A percentile compares a stretch with the other conserved stretches of the same genome.
phyloP scores from a whole-genome alignment of 306 rosid genomes.

The Hippophae gyantsensis region DNA sequence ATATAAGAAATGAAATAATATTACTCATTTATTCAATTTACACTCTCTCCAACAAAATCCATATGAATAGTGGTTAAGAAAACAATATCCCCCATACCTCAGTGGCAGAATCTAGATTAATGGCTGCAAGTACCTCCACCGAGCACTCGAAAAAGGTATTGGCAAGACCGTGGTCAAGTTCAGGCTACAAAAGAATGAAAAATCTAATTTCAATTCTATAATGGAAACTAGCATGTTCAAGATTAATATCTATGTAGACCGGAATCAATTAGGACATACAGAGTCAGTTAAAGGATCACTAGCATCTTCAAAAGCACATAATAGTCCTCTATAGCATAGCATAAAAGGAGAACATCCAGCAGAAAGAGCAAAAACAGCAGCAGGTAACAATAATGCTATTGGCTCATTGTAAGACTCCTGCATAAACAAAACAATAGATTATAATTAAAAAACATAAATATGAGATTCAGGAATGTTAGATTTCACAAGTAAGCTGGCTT shows the following conservation, averaged over 20 bases:
- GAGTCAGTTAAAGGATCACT: constrained; percentile 31
- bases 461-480: background rate
- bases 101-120: constrained; percentile 34
- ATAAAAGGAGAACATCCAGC: constrained; percentile 50
- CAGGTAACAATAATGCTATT: constrained; percentile 51
- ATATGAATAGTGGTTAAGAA: background rate
- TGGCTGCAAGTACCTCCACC: constrained; percentile 55
- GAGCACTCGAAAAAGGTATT: constrained; percentile 64
- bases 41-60: no score
- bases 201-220: constrained; percentile 21
- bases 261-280: constrained; percentile 33
- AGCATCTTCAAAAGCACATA: constrained; percentile 30
- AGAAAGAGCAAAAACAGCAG: constrained; percentile 79
- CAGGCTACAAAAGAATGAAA: constrained; percentile 36
- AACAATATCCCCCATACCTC: constrained; percentile 44
- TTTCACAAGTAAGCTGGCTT: no score
- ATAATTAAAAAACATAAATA: background rate
- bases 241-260: constrained; percentile 10
- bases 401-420: constrained; percentile 58
- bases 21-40: no score
- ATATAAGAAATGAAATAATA: no score
- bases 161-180: constrained; percentile 34
- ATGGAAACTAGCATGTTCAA: constrained; percentile 5
- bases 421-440: constrained; percentile 6
- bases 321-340: constrained; percentile 31